A percentile compares a stretch with the other conserved stretches of the same genome.
These are phyloP conservation scores for Kluyveromyces siamensis DNA, from an alignment of 805 yeast species.

Conservation along the genomic window DNA sequence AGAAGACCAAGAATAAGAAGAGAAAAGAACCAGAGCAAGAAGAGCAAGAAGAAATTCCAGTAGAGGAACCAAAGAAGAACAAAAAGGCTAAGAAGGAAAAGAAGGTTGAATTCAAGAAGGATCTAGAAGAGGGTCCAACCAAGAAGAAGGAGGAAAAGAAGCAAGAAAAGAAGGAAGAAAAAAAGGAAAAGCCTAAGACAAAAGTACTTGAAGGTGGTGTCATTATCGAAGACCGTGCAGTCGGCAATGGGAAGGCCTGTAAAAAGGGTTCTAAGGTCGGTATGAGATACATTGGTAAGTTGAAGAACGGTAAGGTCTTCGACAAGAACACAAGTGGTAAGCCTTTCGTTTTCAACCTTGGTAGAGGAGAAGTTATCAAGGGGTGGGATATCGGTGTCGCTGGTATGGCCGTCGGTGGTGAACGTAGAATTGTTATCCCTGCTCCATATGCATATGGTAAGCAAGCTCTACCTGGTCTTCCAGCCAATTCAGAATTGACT, in stretches of 20 bases:
- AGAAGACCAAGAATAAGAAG: constrained; percentile 26
- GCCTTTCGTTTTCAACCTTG: constrained; percentile 85
- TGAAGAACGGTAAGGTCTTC: constrained; percentile 90
- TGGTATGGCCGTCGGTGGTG: constrained; percentile 98
- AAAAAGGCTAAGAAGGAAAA: constrained; percentile 40
- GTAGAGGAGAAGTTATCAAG: constrained; percentile 96
- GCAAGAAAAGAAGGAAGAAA: constrained; percentile 19
- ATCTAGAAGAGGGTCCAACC: constrained; percentile 92
- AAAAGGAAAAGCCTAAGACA: constrained; percentile 50
- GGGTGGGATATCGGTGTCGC: constrained; percentile 99
- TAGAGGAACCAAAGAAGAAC: constrained; percentile 25
- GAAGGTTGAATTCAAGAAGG: constrained; percentile 82
- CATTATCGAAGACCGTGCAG: constrained; percentile 81
- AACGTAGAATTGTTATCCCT: constrained; percentile 94
- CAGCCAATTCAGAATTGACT: constrained; percentile 92
- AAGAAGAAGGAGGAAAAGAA: constrained; percentile 26
- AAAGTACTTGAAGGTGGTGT: constrained; percentile 90
- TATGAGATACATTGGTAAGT: constrained; percentile 95
- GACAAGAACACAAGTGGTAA: constrained; percentile 97
- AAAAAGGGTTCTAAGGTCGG: constrained; percentile 87
- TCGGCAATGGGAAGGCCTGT: constrained; percentile 82
- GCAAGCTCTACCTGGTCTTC: constrained; percentile 91
- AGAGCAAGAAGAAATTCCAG: constrained; percentile 26
- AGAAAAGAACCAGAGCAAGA: constrained; percentile 25
- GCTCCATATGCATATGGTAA: constrained; percentile 95